Evolutionary conservation across 2,329 filamentous ascomycete species (phyloP).

Genomic region (Nemania serpens): DNA sequence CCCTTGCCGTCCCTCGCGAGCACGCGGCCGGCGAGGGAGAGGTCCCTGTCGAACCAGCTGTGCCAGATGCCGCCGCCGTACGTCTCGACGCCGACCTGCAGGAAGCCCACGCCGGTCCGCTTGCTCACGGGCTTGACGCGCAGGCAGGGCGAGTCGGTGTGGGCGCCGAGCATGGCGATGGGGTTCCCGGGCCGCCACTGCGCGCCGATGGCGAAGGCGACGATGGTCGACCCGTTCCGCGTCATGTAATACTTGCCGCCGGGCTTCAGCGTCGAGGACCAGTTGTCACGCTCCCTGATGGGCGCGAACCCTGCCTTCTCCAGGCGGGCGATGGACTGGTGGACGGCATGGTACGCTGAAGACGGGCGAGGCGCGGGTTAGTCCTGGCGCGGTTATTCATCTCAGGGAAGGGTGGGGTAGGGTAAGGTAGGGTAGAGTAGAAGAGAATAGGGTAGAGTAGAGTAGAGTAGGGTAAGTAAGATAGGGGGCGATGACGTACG

Average conservation of each 20-base stretch:
- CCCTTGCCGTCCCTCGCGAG: constrained; percentile 77
- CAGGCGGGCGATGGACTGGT: constrained; percentile 75
- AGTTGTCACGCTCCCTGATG: constrained; percentile 89
- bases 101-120: constrained; percentile 81
- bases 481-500: constrained; percentile 56
- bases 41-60: constrained; percentile 95
- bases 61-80: constrained; percentile 98
- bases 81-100: constrained; percentile 94
- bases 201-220: constrained; percentile 88
- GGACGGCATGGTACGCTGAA: constrained; percentile 91
- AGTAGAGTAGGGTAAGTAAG: neutral
- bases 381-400: constrained; percentile 12
- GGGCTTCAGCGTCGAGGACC: constrained; percentile 77
- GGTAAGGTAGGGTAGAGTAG: no score
- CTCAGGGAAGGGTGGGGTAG: constrained; percentile 9
- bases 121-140: constrained; percentile 94
- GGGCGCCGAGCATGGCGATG: constrained; percentile 90
- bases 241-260: constrained; percentile 97
- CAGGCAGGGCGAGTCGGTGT: constrained; percentile 92
- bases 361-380: neutral
- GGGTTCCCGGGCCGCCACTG: constrained; percentile 92
- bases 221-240: constrained; percentile 87
- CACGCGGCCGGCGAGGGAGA: constrained; percentile 86
- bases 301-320: constrained; percentile 83
- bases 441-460: no score